Conservation (phyloP, 75 land plant species). For the Isoetes taiwanensis region DNA sequence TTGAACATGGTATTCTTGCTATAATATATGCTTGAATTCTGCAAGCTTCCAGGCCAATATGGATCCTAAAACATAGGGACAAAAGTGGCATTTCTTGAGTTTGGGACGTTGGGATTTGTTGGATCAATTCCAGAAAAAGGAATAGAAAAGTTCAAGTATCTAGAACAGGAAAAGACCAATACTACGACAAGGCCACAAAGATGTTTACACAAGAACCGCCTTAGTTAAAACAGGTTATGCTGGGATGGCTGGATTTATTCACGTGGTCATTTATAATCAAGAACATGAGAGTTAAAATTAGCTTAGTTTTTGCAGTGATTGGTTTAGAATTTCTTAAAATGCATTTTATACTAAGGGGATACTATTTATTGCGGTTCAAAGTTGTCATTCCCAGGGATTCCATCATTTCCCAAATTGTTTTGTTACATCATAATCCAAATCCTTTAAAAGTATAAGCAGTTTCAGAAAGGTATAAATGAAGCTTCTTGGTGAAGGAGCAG, state of each 20-base stretch:
- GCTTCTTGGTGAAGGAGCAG: slow-evolving; percentile 42
- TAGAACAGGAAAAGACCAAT: slow-evolving; percentile 32
- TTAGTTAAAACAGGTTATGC: slow-evolving; percentile 34
- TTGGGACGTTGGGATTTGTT: slow-evolving; percentile 28
- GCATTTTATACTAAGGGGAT: slow-evolving; percentile 43
- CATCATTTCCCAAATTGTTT: slow-evolving; percentile 38
- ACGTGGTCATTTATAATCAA: too few relatives aligned
- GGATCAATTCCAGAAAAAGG: slow-evolving; percentile 35
- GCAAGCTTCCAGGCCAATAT: slow-evolving; percentile 48
- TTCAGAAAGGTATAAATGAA: slow-evolving; percentile 34
- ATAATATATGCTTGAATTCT: too few relatives aligned
- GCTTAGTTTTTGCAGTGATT: slow-evolving; percentile 26
- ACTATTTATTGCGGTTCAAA: slow-evolving; percentile 29
- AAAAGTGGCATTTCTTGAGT: slow-evolving; percentile 42
- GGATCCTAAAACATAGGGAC: slow-evolving; percentile 47
- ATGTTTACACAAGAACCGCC: slow-evolving; percentile 40
- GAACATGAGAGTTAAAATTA: too few relatives aligned
- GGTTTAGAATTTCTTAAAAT: slow-evolving; percentile 39
- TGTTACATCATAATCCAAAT: slow-evolving; percentile 35
- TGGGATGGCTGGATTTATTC: too few relatives aligned
- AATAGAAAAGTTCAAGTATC: slow-evolving; percentile 44
- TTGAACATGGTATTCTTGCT: too few relatives aligned
- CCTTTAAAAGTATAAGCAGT: slow-evolving; percentile 42
- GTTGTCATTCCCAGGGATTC: slow-evolving; percentile 35
- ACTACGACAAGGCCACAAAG: slow-evolving; percentile 40